Evolutionary conservation across 2,329 filamentous ascomycete species (phyloP).

Genomic region (Neofusicoccum kwambonambiense): DNA sequence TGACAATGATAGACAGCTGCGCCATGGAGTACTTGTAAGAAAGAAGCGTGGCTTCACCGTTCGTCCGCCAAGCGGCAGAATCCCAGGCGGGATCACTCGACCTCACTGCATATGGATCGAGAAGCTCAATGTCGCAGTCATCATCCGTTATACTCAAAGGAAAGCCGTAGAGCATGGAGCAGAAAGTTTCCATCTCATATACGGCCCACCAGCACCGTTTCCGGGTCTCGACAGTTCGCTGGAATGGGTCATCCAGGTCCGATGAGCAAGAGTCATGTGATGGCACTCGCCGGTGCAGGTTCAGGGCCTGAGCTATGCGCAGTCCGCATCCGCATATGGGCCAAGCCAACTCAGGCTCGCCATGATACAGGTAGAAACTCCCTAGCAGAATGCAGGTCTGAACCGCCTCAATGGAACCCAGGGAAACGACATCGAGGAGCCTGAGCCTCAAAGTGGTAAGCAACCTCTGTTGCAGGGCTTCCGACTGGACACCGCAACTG

Average conservation of each 20-base stretch:
- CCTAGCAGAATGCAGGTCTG: too few species aligned
- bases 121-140: neutral
- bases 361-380: too few species aligned
- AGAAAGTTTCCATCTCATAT: conserved; percentile 43
- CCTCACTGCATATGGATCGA: neutral
- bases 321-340: neutral
- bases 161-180: conserved; percentile 43
- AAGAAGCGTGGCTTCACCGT: neutral
- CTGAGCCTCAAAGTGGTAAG: too few species aligned
- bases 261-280: too few species aligned
- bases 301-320: neutral
- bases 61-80: neutral
- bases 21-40: conserved; percentile 3
- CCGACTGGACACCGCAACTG: too few species aligned
- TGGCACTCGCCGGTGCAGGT: neutral
- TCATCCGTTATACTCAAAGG: conserved; percentile 22
- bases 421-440: too few species aligned
- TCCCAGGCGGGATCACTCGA: neutral
- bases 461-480: too few species aligned
- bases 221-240: conserved; percentile 24
- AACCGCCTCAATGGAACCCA: too few species aligned
- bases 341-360: too few species aligned
- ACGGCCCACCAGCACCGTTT: conserved; percentile 45
- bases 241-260: neutral
- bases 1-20: neutral